A percentile compares a stretch with the other conserved stretches of the same genome.
Evolutionary conservation across 768 basidiomycete genomes (phyloP).

Genomic region (Hericium erinaceus): DNA sequence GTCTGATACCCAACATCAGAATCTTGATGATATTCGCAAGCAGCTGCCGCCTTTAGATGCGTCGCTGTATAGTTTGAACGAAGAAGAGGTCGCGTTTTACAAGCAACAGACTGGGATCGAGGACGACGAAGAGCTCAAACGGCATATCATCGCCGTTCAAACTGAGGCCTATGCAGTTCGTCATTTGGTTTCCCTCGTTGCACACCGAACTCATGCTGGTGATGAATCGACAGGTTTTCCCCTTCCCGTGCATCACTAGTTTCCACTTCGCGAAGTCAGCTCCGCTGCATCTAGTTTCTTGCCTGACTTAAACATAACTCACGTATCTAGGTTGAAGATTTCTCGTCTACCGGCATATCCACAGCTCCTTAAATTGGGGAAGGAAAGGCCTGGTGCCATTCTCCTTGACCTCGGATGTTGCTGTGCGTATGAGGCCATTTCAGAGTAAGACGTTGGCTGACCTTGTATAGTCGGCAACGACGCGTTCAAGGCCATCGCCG

Average conservation of each 20-base stretch:
- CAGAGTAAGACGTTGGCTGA: background rate
- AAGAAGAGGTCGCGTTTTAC: conserved; percentile 13
- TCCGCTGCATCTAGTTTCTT: too few species aligned
- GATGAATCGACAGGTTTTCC: conserved; percentile 15
- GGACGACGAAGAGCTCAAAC: conserved; percentile 21
- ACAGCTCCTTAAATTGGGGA: conserved; percentile 26
- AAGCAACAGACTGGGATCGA: conserved; percentile 21
- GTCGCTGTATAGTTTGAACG: conserved; percentile 4
- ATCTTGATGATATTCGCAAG: too few species aligned
- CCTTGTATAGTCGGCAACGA: conserved; percentile 31
- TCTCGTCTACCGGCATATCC: conserved; percentile 18
- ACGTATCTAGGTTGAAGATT: conserved; percentile 16
- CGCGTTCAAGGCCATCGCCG: conserved; percentile 29
- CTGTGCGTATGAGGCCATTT: conserved; percentile 20
- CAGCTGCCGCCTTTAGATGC: background rate
- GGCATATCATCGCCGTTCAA: conserved; percentile 22
- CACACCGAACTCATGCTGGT: background rate
- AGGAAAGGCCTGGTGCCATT: conserved; percentile 26
- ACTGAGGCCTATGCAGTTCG: conserved; percentile 22
- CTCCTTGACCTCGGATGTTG: conserved; percentile 41
- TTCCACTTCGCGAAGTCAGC: conserved; percentile 17
- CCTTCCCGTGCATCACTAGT: conserved; percentile 23
- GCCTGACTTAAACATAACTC: background rate
- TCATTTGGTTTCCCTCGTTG: background rate
- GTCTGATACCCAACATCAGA: too few species aligned